phyloP scores from a whole-genome alignment of 2,329 filamentous ascomycete species.

The Paecilomyces sp. region DNA sequence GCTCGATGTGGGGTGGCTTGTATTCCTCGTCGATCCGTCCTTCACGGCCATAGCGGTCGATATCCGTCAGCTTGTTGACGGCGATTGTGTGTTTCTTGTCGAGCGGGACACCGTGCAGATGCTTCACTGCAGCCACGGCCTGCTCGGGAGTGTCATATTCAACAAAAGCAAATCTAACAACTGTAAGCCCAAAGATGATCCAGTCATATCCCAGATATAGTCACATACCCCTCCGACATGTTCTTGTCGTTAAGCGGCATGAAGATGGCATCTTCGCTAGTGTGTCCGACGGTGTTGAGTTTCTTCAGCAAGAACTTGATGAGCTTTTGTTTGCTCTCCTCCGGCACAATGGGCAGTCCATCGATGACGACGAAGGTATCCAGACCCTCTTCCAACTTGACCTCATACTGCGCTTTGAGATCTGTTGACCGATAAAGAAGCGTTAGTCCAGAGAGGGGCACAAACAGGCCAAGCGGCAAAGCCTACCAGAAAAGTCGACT shows the following conservation, averaged over 20 bases:
- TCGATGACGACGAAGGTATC: conserved; percentile 96
- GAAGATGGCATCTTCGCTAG: conserved; percentile 77
- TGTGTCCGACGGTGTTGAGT: conserved; percentile 76
- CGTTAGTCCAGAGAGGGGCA: conserved; percentile 21
- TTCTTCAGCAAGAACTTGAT: conserved; percentile 95
- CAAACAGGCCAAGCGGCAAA: conserved; percentile 9
- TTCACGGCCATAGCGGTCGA: conserved; percentile 92
- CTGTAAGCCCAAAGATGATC: conserved; percentile 9
- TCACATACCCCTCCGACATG: conserved; percentile 72
- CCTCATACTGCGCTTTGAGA: conserved; percentile 88
- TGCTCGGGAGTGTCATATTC: conserved; percentile 89
- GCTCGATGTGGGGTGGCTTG: conserved; percentile 69
- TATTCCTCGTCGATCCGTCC: conserved; percentile 91
- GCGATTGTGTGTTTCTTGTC: conserved; percentile 95
- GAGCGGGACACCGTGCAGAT: conserved; percentile 76
- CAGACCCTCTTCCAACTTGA: conserved; percentile 89
- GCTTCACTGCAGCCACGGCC: conserved; percentile 80
- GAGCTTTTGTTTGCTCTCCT: conserved; percentile 88
- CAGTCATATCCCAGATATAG: conserved; percentile 2
- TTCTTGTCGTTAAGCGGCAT: conserved; percentile 90
- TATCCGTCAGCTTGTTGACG: conserved; percentile 97
- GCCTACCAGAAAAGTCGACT: conserved; percentile 72
- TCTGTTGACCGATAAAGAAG: conserved; percentile 43
- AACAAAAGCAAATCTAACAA: conserved; percentile 81
- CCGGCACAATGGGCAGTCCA: conserved; percentile 80